Evolutionary conservation across 2,329 filamentous ascomycete genomes (phyloP), one percentile per base, ranked within the genome.

Genomic region (Talaromyces pinophilus): DNA sequence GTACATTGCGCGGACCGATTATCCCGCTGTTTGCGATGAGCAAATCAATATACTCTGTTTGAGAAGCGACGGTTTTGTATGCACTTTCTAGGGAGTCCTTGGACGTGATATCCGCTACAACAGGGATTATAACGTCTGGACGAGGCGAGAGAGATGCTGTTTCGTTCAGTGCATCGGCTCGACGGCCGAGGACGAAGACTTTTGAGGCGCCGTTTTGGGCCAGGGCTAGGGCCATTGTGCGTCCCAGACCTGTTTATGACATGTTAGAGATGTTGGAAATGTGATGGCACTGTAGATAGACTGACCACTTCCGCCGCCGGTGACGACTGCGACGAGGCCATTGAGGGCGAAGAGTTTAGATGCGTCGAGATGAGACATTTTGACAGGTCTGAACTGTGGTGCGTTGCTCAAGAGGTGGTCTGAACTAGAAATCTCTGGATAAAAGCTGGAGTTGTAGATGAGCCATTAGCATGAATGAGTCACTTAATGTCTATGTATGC

Each of bases 301-400:
- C 77, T 60, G 68, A 87, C 86, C 86, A 66, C 84, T 84, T 28
- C 86, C 86, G 33, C 86, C 87, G 2, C 87, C 86, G 0, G 87
- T 89, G 64, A 89, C 80, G 38, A 88, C 81, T 3, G 85, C 86
- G 3, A 89, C 84, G 13, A 89, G 77, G 19, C 84, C 85, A 15
- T 69, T 63, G 35, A 66, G 48, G n/a, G 57, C 48, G 28, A 68
- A 68, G 13, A 68, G 60, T 38, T 64, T 50, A 25, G 61, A 55
- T 7, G 40, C 64, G 25, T 66, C 50, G 22, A 66, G 62, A 59
- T 64, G 62, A 13, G 62, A 44, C 62, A 64, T 64, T 11, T 35
- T 52, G 42, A 19, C 5, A 1, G 6, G 5, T 7, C 17, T 19
- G 5, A 3, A 35, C 8, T 40, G 28, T 33, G 25, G 8, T 35